phyloP scores from a whole-genome alignment of 2,329 filamentous ascomycete genomes.

The Penicillium thymicola region DNA sequence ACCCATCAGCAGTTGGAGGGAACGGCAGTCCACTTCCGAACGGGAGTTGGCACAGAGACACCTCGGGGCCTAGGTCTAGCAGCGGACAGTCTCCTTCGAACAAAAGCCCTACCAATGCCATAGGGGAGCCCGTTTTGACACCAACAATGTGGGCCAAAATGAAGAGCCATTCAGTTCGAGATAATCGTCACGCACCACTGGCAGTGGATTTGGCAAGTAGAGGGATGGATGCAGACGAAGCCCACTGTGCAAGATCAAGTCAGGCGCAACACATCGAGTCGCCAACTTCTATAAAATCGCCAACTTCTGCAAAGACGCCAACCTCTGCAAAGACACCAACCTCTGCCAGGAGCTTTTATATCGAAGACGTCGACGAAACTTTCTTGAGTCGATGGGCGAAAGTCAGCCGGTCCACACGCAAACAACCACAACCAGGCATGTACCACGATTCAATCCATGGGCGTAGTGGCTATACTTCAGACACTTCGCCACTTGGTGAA shows the following conservation, averaged over 20 bases:
- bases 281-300: not conserved
- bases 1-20: not conserved
- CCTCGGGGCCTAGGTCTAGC: not conserved
- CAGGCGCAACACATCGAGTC: not conserved
- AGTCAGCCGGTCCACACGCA: not conserved
- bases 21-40: not conserved
- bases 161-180: constrained; percentile 1
- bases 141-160: constrained; percentile 3
- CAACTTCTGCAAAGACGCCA: not conserved
- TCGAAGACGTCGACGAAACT: constrained; percentile 1
- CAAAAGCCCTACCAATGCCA: not conserved
- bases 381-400: constrained; percentile 1
- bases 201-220: not conserved
- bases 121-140: not conserved
- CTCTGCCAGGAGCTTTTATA: not conserved
- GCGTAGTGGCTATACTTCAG: not conserved
- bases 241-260: not conserved
- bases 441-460: not conserved
- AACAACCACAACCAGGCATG: not conserved
- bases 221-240: not conserved
- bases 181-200: not conserved
- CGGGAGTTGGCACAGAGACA: not conserved
- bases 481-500: not conserved
- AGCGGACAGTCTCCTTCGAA: not conserved
- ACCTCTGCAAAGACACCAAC: not conserved